Evolutionary conservation across 2,329 filamentous ascomycete species (phyloP).

Genomic region (Rhynchosporium agropyri): DNA sequence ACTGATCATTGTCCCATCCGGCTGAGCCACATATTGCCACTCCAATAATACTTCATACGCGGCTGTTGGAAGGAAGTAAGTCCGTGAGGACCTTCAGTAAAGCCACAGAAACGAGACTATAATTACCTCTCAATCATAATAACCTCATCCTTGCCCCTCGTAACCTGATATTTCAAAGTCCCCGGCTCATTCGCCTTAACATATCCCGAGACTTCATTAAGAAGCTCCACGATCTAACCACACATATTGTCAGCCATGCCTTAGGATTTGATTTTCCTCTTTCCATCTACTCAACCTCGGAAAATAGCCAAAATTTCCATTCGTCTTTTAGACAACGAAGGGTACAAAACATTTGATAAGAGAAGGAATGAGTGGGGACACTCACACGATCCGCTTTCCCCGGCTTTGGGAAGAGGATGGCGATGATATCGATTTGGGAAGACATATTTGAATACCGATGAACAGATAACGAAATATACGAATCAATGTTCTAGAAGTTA

Average conservation of each 20-base stretch:
- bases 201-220: conserved; percentile 31
- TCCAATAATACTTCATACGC: no score
- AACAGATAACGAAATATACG: not conserved
- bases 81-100: no score
- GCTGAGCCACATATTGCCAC: no score
- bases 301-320: no score
- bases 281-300: no score
- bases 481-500: not conserved
- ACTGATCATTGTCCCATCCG: no score
- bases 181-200: conserved; percentile 37
- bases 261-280: not conserved
- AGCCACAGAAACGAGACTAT: not conserved
- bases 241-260: conserved; percentile 10
- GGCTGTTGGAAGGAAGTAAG: no score
- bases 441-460: conserved; percentile 23
- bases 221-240: conserved; percentile 36
- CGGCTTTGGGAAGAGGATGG: conserved; percentile 34
- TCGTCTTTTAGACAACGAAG: not conserved
- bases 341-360: not conserved
- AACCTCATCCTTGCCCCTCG: conserved; percentile 35
- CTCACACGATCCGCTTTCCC: conserved; percentile 39
- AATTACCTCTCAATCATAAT: conserved; percentile 40
- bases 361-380: not conserved
- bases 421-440: conserved; percentile 35
- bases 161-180: conserved; percentile 37